Percentiles rank a stretch among this genome's conserved stretches.
phyloP scores from a whole-genome alignment of 768 basidiomycete genomes.

The Termitomyces sp. region DNA sequence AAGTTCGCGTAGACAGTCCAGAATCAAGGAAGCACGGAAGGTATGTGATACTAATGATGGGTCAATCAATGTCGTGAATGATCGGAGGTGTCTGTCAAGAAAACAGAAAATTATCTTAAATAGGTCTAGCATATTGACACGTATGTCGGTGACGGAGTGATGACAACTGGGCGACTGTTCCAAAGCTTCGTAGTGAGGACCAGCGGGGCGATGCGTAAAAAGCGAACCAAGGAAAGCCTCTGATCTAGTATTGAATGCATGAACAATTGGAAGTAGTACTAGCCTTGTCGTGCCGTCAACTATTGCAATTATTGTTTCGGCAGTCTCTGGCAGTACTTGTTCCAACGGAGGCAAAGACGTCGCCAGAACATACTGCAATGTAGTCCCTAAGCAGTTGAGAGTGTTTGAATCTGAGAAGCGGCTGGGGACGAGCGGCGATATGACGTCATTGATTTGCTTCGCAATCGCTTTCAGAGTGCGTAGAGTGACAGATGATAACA shows the following conservation, averaged over 20 bases:
- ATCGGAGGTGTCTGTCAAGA: slow-evolving; percentile 7
- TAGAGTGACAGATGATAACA: slow-evolving; percentile 22
- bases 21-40: slow-evolving; percentile 24
- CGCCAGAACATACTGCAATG: slow-evolving; percentile 14
- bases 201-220: slow-evolving; percentile 6
- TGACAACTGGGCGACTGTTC: slow-evolving; percentile 7
- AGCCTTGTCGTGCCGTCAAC: slow-evolving; percentile 11
- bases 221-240: slow-evolving; percentile 10
- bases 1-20: slow-evolving; percentile 35
- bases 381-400: slow-evolving; percentile 15
- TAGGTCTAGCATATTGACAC: slow-evolving; percentile 21
- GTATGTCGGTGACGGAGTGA: slow-evolving; percentile 15
- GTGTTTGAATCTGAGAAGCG: slow-evolving; percentile 10
- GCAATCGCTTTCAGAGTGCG: slow-evolving; percentile 25
- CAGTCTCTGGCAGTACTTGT: slow-evolving; percentile 3
- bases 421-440: neutral
- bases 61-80: slow-evolving; percentile 1
- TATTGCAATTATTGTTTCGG: slow-evolving; percentile 10
- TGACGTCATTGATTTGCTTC: slow-evolving; percentile 7
- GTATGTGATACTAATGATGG: slow-evolving; percentile 14
- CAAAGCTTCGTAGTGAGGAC: neutral
- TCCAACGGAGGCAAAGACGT: slow-evolving; percentile 13
- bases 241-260: slow-evolving; percentile 9
- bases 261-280: slow-evolving; percentile 13
- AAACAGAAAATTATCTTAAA: slow-evolving; percentile 19